A percentile compares a stretch with the other conserved stretches of the same genome.
Evolutionary conservation across 1,139 yeast species (phyloP).

Genomic region (Debaryomyces psychrophilus): DNA sequence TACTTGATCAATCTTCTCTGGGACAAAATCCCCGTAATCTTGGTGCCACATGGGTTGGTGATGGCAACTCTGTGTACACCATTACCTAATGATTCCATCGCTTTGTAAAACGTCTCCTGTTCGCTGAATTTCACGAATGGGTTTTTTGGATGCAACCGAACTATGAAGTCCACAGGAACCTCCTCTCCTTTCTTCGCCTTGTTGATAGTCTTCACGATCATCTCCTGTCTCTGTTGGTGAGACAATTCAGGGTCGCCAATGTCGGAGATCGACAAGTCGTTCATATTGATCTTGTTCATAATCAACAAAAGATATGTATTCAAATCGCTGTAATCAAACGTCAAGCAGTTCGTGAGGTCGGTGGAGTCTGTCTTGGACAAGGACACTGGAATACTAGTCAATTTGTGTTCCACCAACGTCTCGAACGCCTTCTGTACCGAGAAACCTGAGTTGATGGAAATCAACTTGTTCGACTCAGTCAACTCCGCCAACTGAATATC

Average conservation of each 20-base stretch:
- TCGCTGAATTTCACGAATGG: conserved; percentile 80
- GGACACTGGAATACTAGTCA: conserved; percentile 84
- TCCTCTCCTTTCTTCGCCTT: conserved; percentile 66
- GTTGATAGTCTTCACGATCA: conserved; percentile 35
- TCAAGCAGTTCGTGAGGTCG: conserved; percentile 63
- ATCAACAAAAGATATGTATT: conserved; percentile 80
- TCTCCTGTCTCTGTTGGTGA: conserved; percentile 29
- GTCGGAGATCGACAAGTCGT: conserved; percentile 37
- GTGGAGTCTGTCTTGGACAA: conserved; percentile 39
- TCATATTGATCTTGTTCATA: conserved; percentile 60
- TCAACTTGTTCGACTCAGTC: conserved; percentile 76
- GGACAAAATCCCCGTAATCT: conserved; percentile 76
- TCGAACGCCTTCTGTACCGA: conserved; percentile 90
- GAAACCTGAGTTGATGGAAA: conserved; percentile 60
- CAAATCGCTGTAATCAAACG: conserved; percentile 91
- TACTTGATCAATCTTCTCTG: conserved; percentile 83
- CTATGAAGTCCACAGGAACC: conserved; percentile 80
- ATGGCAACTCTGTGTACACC: conserved; percentile 95
- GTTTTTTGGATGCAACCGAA: conserved; percentile 79
- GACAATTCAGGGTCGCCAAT: conserved; percentile 21
- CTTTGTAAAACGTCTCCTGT: conserved; percentile 66
- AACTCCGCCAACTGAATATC: conserved; percentile 71
- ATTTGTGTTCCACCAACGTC: conserved; percentile 65
- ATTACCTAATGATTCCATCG: conserved; percentile 81
- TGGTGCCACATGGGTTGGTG: conserved; percentile 49